Evolutionary conservation across 352 stramenopile genomes (phyloP).

Genomic region (Phytophthora litchii): DNA sequence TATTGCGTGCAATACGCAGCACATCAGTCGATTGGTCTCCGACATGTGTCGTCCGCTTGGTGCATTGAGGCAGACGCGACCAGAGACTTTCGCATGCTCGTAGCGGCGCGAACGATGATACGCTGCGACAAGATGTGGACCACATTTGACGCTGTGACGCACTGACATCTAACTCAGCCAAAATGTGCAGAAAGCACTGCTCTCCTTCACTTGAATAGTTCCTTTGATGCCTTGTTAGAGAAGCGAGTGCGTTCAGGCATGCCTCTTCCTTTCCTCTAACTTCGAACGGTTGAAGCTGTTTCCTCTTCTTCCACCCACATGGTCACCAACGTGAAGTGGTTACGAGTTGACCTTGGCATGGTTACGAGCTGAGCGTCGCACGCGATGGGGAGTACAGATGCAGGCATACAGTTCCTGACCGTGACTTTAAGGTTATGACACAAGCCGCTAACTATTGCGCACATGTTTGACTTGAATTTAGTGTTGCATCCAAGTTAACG

Average conservation of each 20-base stretch:
- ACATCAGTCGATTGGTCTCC: conserved; percentile 10
- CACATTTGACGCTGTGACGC: conserved; percentile 12
- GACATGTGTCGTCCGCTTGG: not conserved
- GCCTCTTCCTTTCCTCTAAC: conserved; percentile 1
- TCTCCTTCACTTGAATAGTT: too few relatives aligned
- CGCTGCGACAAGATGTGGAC: conserved; percentile 19
- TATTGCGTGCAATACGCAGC: not conserved
- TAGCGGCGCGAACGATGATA: conserved; percentile 7
- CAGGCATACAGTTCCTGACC: not conserved
- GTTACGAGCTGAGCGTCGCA: not conserved
- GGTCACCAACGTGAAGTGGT: conserved; percentile 5
- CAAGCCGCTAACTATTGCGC: not conserved
- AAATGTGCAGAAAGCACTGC: not conserved
- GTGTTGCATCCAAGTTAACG: too few relatives aligned
- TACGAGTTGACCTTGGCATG: not conserved
- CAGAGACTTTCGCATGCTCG: conserved; percentile 20
- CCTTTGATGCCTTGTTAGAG: too few relatives aligned
- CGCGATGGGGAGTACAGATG: conserved; percentile 1
- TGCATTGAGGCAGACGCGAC: conserved; percentile 13
- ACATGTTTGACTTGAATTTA: too few relatives aligned
- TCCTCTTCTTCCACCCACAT: conserved; percentile 10
- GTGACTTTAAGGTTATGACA: not conserved
- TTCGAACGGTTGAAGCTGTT: conserved; percentile 18
- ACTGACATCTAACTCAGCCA: not conserved
- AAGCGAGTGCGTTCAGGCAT: not conserved